Base-by-base conservation (phyloP, 805 yeast species). In the fission yeast (Schizosaccharomyces pombe) region DNA sequence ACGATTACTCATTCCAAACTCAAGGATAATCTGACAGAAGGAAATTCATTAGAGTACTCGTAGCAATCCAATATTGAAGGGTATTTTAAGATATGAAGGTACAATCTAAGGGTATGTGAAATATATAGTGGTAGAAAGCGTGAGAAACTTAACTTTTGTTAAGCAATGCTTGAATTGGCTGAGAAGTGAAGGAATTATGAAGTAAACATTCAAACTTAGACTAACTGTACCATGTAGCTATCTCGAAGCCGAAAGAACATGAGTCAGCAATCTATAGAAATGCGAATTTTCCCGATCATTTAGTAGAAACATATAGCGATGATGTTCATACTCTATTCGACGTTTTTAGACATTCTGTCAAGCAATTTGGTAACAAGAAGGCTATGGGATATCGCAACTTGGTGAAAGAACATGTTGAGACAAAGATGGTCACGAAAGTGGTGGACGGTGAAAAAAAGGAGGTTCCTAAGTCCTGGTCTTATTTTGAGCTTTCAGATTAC, bases 401-500 rank as follows among this genome's bases (percentile, higher is more conserved):
- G 57, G 61, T 75, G 52, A 89, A 85, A 55, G 65, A 84, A 55
- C 89, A 85, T 68, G 75, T 70, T 55, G 96, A 91, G 65, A 74
- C 70, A 54, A 86, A 85, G 68, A 72, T 70, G 62, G 75, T 91
- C 57, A 78, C 76, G 58, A 87, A 85, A 70, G 64, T 75, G 53
- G 70, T 91, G 51, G 82, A 89, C 61, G 97, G 96, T 57, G 74
- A 82, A 64, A 76, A 76, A 56, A 70, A 67, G 31, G 71, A 76
- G 60, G 80, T 81, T 52, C 85, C 82, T 63, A 91, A 91, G 70
- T 79, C 79, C 55, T 91, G 98, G 98, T 68, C 74, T 55, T 89
- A 72, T 67, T 91, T 75, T 65, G 95, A 91, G 68, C 70, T 81
- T 63, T 74, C 85, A 6, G 75, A 76, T 47, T 91, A 86, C 70